Evolutionary conservation across 495 filamentous ascomycete genomes (phyloP).

Genomic region (Glonium stellatum): DNA sequence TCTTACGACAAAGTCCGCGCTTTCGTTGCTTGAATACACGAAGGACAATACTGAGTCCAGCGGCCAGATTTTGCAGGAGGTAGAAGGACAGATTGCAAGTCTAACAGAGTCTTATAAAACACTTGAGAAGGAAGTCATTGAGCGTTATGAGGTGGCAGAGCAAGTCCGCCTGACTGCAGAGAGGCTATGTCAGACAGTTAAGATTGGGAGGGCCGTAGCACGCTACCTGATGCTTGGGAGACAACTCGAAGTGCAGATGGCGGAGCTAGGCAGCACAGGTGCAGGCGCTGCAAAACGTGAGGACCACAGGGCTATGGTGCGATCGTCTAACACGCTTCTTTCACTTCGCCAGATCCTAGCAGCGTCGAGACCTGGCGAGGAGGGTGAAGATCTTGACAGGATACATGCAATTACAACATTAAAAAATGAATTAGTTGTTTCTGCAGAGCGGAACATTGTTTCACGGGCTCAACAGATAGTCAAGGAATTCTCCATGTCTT

Average conservation of each 20-base stretch:
- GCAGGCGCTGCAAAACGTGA: slow-evolving; percentile 38
- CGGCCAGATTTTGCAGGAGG: slow-evolving; percentile 58
- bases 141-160: slow-evolving; percentile 74
- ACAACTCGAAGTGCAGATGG: slow-evolving; percentile 78
- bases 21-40: slow-evolving; percentile 77
- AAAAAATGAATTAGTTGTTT: slow-evolving; percentile 56
- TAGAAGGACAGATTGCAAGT: slow-evolving; percentile 66
- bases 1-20: slow-evolving; percentile 75
- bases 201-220: slow-evolving; percentile 63
- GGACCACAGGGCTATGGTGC: slow-evolving; percentile 69
- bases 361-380: slow-evolving; percentile 55
- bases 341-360: slow-evolving; percentile 65
- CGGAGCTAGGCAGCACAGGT: slow-evolving; percentile 49
- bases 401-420: slow-evolving; percentile 64
- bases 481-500: slow-evolving; percentile 74
- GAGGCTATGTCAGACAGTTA: slow-evolving; percentile 70
- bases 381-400: slow-evolving; percentile 66
- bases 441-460: slow-evolving; percentile 61
- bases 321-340: slow-evolving; percentile 69
- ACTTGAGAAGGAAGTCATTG: slow-evolving; percentile 72
- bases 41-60: slow-evolving; percentile 62
- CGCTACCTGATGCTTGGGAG: slow-evolving; percentile 71
- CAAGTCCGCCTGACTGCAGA: slow-evolving; percentile 65
- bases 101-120: slow-evolving; percentile 79
- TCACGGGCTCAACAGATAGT: slow-evolving; percentile 72